A percentile compares a stretch with the other conserved stretches of the same genome.
Evolutionary conservation across 768 basidiomycete species (phyloP).

Genomic region (Roridomyces roridus): DNA sequence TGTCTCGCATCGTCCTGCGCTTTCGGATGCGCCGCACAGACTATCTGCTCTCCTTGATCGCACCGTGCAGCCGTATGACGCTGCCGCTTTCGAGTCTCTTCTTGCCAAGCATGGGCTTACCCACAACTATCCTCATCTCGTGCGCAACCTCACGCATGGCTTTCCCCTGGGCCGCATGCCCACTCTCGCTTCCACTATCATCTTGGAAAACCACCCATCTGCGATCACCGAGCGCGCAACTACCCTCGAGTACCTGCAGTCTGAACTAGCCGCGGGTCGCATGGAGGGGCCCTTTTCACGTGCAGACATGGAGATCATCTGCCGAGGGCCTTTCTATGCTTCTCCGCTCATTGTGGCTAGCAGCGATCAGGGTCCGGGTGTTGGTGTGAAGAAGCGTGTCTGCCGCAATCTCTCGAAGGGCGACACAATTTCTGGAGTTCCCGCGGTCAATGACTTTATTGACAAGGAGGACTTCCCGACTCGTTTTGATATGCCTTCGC

Average conservation of each 20-base stretch:
- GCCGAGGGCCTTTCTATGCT: slow-evolving; percentile 31
- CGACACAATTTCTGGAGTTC: neutral
- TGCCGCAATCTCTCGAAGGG: slow-evolving; percentile 29
- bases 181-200: neutral
- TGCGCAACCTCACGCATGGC: slow-evolving; percentile 33
- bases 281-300: slow-evolving; percentile 24
- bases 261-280: slow-evolving; percentile 13
- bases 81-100: slow-evolving; percentile 30
- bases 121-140: slow-evolving; percentile 33
- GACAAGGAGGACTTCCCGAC: slow-evolving; percentile 25
- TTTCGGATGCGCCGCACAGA: neutral
- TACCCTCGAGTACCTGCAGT: slow-evolving; percentile 14
- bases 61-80: slow-evolving; percentile 38
- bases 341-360: slow-evolving; percentile 30
- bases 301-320: slow-evolving; percentile 23
- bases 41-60: slow-evolving; percentile 26
- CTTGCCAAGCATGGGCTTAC: slow-evolving; percentile 30
- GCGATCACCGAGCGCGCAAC: neutral
- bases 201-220: slow-evolving; percentile 20
- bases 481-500: slow-evolving; percentile 11
- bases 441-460: slow-evolving; percentile 23
- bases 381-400: slow-evolving; percentile 21
- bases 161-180: slow-evolving; percentile 41
- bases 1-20: slow-evolving; percentile 24
- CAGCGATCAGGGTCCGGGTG: slow-evolving; percentile 17